These are phyloP conservation scores for Dioscorea zingiberensis DNA, from an alignment of 106 monocot species.

Conservation along the genomic window DNA sequence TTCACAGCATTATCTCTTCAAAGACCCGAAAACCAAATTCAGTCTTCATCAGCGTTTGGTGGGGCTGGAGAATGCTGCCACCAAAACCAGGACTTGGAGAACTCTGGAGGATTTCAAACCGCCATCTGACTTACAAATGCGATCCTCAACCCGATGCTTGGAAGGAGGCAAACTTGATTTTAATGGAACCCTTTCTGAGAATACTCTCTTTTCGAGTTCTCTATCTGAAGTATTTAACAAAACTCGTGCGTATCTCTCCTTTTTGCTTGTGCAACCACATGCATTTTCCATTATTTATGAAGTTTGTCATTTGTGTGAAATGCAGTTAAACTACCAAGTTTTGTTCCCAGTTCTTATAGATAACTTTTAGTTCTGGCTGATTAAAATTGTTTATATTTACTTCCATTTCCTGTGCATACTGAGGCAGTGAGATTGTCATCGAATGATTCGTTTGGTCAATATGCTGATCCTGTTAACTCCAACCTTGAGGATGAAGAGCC, in stretches of 20 bases:
- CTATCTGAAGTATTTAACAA: constrained; percentile 46
- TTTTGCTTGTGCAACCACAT: not conserved
- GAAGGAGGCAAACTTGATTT: constrained; percentile 13
- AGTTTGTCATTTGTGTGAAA: not conserved
- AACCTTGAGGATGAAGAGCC: constrained; percentile 41
- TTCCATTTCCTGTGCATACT: not conserved
- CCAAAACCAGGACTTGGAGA: constrained; percentile 22
- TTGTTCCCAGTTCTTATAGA: not conserved
- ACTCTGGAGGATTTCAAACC: constrained; percentile 11
- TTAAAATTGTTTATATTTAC: not conserved
- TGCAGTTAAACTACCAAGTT: not conserved
- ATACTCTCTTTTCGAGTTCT: constrained; percentile 55
- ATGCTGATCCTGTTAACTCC: constrained; percentile 15
- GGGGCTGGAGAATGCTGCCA: constrained; percentile 3
- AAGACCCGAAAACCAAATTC: constrained; percentile 20
- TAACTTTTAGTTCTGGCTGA: not conserved
- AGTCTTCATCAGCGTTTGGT: constrained; percentile 12
- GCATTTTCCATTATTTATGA: not conserved
- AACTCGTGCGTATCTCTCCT: constrained; percentile 30
- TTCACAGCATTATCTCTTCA: constrained; percentile 10
- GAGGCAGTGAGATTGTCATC: constrained; percentile 49
- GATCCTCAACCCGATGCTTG: constrained; percentile 14
- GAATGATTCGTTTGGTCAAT: constrained; percentile 27
- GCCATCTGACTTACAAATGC: constrained; percentile 9
- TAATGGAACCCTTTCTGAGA: constrained; percentile 27